These are phyloP conservation scores for Parachaetomium inaequale DNA, from an alignment of 495 filamentous ascomycete species.

Conservation along the genomic window DNA sequence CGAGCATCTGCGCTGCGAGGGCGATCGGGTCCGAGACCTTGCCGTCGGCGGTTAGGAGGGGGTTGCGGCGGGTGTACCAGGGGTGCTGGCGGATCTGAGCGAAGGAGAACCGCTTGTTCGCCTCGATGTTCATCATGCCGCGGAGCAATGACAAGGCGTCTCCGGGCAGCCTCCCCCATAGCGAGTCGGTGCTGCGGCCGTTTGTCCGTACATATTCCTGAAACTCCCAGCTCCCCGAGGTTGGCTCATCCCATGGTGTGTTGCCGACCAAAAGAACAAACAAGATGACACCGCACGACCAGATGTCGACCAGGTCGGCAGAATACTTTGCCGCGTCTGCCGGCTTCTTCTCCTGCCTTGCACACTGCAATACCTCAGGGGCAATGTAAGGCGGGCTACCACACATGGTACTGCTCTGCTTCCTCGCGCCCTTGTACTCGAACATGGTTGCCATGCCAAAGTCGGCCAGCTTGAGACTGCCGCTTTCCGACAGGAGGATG, in stretches of 20 bases:
- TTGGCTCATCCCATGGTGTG: slow-evolving; percentile 96
- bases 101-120: slow-evolving; percentile 73
- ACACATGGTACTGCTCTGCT: slow-evolving; percentile 81
- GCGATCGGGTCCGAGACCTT: slow-evolving; percentile 73
- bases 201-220: slow-evolving; percentile 77
- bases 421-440: slow-evolving; percentile 74
- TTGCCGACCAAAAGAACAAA: slow-evolving; percentile 95
- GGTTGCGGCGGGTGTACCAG: slow-evolving; percentile 88
- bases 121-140: slow-evolving; percentile 87
- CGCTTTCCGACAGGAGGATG: slow-evolving; percentile 73
- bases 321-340: slow-evolving; percentile 65
- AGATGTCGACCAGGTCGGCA: slow-evolving; percentile 85
- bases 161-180: slow-evolving; percentile 77
- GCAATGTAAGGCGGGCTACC: slow-evolving; percentile 97
- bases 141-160: slow-evolving; percentile 83
- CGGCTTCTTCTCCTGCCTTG: slow-evolving; percentile 41
- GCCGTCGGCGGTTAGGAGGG: slow-evolving; percentile 67
- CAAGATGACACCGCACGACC: slow-evolving; percentile 94
- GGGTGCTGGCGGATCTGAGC: slow-evolving; percentile 87
- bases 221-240: slow-evolving; percentile 72
- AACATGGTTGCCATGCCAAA: slow-evolving; percentile 96
- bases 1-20: slow-evolving; percentile 89
- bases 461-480: slow-evolving; percentile 92
- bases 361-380: slow-evolving; percentile 73
- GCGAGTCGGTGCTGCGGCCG: slow-evolving; percentile 73